A percentile compares a stretch with the other conserved stretches of the same genome.
These are phyloP conservation scores for Penicillium hesseltinei DNA, from an alignment of 2,329 filamentous ascomycete genomes.

Conservation along the genomic window DNA sequence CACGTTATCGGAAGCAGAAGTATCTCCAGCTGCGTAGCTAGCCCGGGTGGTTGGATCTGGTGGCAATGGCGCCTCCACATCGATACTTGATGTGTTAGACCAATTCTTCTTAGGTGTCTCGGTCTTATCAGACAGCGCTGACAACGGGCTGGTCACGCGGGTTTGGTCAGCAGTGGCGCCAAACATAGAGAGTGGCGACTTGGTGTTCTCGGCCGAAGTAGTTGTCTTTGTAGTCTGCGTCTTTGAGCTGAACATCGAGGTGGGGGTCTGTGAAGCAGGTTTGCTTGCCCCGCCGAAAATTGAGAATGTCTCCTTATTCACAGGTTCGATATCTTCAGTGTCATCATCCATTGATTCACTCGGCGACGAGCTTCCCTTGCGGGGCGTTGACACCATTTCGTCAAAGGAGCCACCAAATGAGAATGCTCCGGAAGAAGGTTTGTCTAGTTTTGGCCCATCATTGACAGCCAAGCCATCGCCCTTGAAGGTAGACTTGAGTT, in stretches of 20 bases:
- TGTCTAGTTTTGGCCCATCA: slow-evolving; percentile 42
- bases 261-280: slow-evolving; percentile 8
- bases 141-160: slow-evolving; percentile 29
- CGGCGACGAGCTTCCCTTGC: slow-evolving; percentile 32
- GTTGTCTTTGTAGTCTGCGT: slow-evolving; percentile 21
- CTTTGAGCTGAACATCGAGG: slow-evolving; percentile 36
- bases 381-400: slow-evolving; percentile 38
- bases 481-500: slow-evolving; percentile 47
- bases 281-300: slow-evolving; percentile 30
- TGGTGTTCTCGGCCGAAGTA: slow-evolving; percentile 29
- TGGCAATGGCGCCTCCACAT: slow-evolving; percentile 43
- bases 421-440: slow-evolving; percentile 34
- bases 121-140: slow-evolving; percentile 35
- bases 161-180: slow-evolving; percentile 26
- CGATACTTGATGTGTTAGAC: slow-evolving; percentile 27
- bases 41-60: slow-evolving; percentile 50
- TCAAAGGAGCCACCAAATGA: slow-evolving; percentile 42
- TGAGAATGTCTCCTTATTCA: slow-evolving; percentile 28
- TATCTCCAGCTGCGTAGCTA: slow-evolving; percentile 48
- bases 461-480: slow-evolving; percentile 41
- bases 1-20: slow-evolving; percentile 43
- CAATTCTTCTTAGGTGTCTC: slow-evolving; percentile 36
- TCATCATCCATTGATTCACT: slow-evolving; percentile 41
- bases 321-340: slow-evolving; percentile 29
- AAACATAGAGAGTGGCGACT: slow-evolving; percentile 34